These are phyloP conservation scores for Trichoderma semiorbis DNA, from an alignment of 2,329 filamentous ascomycete genomes.

Conservation along the genomic window DNA sequence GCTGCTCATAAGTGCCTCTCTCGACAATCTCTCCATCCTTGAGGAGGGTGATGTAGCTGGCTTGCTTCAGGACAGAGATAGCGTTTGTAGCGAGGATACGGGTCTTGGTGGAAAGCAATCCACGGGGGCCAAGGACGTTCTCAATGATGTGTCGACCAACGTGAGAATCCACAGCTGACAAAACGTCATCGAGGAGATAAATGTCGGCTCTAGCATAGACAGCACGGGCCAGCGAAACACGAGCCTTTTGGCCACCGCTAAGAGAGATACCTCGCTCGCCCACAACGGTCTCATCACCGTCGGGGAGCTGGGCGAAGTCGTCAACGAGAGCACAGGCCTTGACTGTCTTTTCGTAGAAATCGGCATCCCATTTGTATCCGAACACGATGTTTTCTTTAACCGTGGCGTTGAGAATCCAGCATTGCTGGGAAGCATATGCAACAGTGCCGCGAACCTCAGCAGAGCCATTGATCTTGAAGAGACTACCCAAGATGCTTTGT, in stretches of 20 bases:
- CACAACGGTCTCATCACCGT: slow-evolving; percentile 94
- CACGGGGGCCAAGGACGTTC: slow-evolving; percentile 82
- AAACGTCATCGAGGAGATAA: slow-evolving; percentile 87
- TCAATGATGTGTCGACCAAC: slow-evolving; percentile 94
- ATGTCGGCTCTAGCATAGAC: slow-evolving; percentile 97
- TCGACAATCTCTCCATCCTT: slow-evolving; percentile 81
- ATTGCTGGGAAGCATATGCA: slow-evolving; percentile 87
- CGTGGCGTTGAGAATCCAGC: slow-evolving; percentile 97
- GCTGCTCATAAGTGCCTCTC: slow-evolving; percentile 82
- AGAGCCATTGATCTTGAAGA: slow-evolving; percentile 84
- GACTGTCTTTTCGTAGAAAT: slow-evolving; percentile 91
- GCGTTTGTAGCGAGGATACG: slow-evolving; percentile 93
- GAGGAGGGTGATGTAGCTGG: slow-evolving; percentile 83
- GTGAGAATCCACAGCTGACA: slow-evolving; percentile 97
- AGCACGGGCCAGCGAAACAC: slow-evolving; percentile 84
- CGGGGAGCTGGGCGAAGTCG: slow-evolving; percentile 87
- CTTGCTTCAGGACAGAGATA: slow-evolving; percentile 83
- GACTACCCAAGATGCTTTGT: slow-evolving; percentile 81
- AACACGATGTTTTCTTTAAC: slow-evolving; percentile 98
- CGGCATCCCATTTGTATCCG: slow-evolving; percentile 86
- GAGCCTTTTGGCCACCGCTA: slow-evolving; percentile 93
- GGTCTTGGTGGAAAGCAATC: slow-evolving; percentile 80
- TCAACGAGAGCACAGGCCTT: slow-evolving; percentile 86
- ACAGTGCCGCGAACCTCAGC: slow-evolving; percentile 78
- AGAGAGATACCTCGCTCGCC: slow-evolving; percentile 95